Evolutionary conservation across 179 eudicot species (phyloP).

Genomic region (Beta lomatogona): DNA sequence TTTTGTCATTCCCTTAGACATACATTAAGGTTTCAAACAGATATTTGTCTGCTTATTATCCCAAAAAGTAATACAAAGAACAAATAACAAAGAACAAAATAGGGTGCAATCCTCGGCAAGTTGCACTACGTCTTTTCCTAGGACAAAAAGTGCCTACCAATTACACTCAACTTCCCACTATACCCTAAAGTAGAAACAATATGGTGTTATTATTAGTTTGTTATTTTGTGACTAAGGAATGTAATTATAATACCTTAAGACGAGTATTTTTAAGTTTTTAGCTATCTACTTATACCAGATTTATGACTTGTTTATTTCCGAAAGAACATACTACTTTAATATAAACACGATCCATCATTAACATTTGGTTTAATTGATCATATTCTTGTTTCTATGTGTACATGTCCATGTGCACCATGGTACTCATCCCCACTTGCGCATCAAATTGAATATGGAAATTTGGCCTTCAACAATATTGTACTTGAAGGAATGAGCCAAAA

Average conservation of each 20-base stretch:
- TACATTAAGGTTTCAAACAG: background rate
- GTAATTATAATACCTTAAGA: background rate
- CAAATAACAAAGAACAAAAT: background rate
- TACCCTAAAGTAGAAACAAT: constrained; percentile 5
- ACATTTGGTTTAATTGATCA: background rate
- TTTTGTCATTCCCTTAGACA: background rate
- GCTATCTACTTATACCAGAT: background rate
- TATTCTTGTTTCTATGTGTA: background rate
- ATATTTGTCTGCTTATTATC: background rate
- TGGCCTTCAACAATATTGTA: too few species aligned
- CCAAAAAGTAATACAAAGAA: background rate
- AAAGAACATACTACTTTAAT: background rate
- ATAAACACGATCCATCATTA: background rate
- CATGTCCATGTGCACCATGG: background rate
- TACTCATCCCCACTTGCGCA: background rate
- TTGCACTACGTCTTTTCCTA: constrained; percentile 3
- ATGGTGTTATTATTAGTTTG: background rate
- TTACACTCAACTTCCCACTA: constrained; percentile 2
- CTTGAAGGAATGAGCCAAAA: too few species aligned
- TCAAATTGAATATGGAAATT: background rate
- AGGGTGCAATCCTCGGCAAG: background rate
- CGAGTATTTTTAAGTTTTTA: background rate
- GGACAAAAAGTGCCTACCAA: background rate
- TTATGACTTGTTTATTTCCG: background rate
- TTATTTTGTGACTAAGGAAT: background rate